Percentiles rank a stretch among this genome's conserved stretches.
These are phyloP conservation scores for Fusarium redolens DNA, from an alignment of 2,329 filamentous ascomycete genomes.

Conservation along the genomic window DNA sequence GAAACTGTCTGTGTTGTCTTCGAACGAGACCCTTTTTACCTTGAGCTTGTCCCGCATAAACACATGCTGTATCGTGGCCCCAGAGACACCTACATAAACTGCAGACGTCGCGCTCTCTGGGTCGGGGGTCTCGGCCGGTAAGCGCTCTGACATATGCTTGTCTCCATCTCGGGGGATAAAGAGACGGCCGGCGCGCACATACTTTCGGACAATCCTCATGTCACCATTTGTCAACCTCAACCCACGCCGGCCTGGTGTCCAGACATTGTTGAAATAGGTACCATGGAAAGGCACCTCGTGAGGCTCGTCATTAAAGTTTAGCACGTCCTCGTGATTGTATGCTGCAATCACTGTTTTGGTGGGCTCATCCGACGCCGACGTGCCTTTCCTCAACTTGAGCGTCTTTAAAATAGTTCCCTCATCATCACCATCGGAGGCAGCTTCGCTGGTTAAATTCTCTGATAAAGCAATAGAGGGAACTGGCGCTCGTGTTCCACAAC, in stretches of 20 bases:
- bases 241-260: neutral
- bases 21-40: neutral
- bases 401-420: neutral
- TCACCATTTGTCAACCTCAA: neutral
- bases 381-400: neutral
- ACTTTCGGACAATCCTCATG: neutral
- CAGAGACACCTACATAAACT: neutral
- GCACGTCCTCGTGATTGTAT: neutral
- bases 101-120: neutral
- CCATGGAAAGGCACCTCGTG: neutral
- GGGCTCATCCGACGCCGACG: neutral
- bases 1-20: neutral
- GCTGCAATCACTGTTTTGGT: neutral
- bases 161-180: neutral
- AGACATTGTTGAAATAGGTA: neutral
- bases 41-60: neutral
- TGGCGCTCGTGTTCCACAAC: neutral
- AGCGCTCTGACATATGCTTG: neutral
- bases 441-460: neutral
- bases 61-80: neutral
- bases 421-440: neutral
- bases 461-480: neutral
- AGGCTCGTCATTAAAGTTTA: neutral
- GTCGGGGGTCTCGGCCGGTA: neutral
- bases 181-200: neutral